Conservation (phyloP, 352 stramenopile genomes). For the Phytopythium delawarense region DNA sequence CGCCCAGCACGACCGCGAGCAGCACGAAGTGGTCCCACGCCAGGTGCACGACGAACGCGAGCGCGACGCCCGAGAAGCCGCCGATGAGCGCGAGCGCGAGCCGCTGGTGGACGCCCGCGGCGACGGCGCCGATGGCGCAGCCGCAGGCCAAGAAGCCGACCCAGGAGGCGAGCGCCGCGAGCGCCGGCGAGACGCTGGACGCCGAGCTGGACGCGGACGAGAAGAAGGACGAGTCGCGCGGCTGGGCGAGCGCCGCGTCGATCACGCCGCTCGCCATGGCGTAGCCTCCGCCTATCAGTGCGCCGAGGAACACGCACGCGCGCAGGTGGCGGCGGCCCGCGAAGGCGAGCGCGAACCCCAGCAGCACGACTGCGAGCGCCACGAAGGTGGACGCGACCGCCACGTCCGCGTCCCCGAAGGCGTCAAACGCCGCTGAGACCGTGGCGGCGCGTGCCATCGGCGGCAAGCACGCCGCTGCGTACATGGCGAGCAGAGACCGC, state of each 20-base stretch:
- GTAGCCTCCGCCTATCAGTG: neutral
- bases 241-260: neutral
- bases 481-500: neutral
- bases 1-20: slow-evolving; percentile 2
- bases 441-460: neutral
- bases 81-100: slow-evolving; percentile 2
- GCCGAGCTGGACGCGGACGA: neutral
- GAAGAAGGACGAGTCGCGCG: neutral
- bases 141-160: neutral
- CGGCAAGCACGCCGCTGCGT: neutral
- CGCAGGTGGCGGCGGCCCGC: slow-evolving; percentile 1
- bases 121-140: neutral
- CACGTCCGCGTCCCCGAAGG: neutral
- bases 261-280: slow-evolving; percentile 3
- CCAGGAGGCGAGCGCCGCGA: slow-evolving; percentile 5
- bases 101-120: neutral
- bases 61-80: slow-evolving; percentile 4
- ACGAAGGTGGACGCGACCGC: neutral
- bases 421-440: neutral
- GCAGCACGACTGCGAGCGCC: neutral
- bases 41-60: slow-evolving; percentile 4
- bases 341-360: slow-evolving; percentile 1
- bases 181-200: neutral
- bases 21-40: slow-evolving; percentile 8
- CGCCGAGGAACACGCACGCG: slow-evolving; percentile 4